phyloP scores from a whole-genome alignment of 345 rosid species.

The Corymbia maculata region DNA sequence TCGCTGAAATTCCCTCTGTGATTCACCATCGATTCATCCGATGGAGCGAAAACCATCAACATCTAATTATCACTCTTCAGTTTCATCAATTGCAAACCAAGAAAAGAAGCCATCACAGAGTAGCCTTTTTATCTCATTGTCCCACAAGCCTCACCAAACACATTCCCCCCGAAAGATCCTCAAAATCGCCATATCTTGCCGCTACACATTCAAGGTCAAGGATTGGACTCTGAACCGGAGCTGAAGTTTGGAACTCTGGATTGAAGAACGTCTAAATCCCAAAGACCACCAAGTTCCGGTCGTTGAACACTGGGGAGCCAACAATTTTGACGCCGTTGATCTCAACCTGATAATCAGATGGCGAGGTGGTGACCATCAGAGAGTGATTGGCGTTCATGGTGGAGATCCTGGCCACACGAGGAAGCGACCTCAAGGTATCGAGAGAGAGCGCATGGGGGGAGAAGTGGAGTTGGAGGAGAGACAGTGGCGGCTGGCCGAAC shows the following conservation, averaged over 20 bases:
- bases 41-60: constrained; percentile 27
- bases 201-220: background rate
- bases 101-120: constrained; percentile 34
- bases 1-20: constrained; percentile 2
- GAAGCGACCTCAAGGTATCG: constrained; percentile 14
- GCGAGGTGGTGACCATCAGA: constrained; percentile 17
- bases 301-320: constrained; percentile 14
- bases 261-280: constrained; percentile 21
- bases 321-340: constrained; percentile 17
- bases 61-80: background rate
- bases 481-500: constrained; percentile 28
- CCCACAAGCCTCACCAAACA: constrained; percentile 3
- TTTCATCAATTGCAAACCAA: constrained; percentile 19
- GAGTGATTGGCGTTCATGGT: constrained; percentile 19
- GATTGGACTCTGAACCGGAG: background rate
- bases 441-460: constrained; percentile 15
- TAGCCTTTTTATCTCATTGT: constrained; percentile 17
- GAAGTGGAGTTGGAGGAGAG: constrained; percentile 28
- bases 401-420: constrained; percentile 19
- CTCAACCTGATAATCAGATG: background rate
- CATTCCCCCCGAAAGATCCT: background rate
- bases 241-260: background rate
- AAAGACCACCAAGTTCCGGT: constrained; percentile 22
- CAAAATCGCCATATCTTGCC: background rate
- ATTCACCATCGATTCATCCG: constrained; percentile 7